Percentiles rank a stretch among this genome's conserved stretches.
These are phyloP conservation scores for Papiliotrema terrestris DNA, from an alignment of 1,284 basidiomycete genomes.

Conservation along the genomic window DNA sequence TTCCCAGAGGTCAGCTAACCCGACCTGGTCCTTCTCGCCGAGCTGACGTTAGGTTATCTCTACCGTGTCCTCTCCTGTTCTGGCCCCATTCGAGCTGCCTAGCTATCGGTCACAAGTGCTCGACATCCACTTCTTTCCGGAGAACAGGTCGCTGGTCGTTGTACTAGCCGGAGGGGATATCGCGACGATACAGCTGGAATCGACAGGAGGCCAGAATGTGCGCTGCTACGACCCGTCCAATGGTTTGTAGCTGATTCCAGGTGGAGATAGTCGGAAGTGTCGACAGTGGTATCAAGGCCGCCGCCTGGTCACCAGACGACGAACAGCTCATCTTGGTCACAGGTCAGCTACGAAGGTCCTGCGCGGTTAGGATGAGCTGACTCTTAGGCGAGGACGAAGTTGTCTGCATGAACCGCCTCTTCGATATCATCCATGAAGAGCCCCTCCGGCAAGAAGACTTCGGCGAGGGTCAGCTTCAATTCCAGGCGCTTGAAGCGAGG, in stretches of 20 bases:
- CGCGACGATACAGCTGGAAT: slow-evolving; percentile 57
- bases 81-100: slow-evolving; percentile 33
- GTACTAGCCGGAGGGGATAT: slow-evolving; percentile 76
- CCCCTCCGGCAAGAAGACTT: slow-evolving; percentile 71
- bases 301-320: slow-evolving; percentile 88
- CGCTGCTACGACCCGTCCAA: slow-evolving; percentile 8
- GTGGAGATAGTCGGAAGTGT: slow-evolving; percentile 79
- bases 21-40: neutral
- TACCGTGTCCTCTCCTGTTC: slow-evolving; percentile 30
- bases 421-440: slow-evolving; percentile 80
- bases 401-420: slow-evolving; percentile 81
- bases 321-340: slow-evolving; percentile 75
- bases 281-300: slow-evolving; percentile 76
- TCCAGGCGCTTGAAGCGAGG: neutral
- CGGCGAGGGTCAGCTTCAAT: slow-evolving; percentile 65
- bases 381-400: slow-evolving; percentile 70
- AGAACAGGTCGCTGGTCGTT: slow-evolving; percentile 60
- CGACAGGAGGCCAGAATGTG: slow-evolving; percentile 50
- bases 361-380: neutral
- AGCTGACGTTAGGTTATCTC: slow-evolving; percentile 22
- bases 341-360: slow-evolving; percentile 51
- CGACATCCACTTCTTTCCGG: slow-evolving; percentile 63
- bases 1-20: slow-evolving; percentile 1
- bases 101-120: slow-evolving; percentile 54
- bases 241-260: slow-evolving; percentile 40